Evolutionary conservation across 2,329 filamentous ascomycete genomes (phyloP).

Genomic region (Sordariomycetes sp.): DNA sequence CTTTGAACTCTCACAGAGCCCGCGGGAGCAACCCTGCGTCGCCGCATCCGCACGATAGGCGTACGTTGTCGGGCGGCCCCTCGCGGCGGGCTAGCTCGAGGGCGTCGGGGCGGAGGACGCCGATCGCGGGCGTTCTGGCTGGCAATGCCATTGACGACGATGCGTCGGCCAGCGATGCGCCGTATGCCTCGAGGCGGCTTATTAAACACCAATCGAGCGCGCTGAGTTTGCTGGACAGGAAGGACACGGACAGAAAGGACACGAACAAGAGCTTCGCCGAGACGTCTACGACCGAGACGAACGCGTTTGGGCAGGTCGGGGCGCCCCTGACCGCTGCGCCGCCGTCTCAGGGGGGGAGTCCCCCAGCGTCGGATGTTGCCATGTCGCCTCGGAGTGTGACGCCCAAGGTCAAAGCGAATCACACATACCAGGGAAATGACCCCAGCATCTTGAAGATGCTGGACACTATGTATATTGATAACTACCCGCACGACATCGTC

Average conservation of each 20-base stretch:
- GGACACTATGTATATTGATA: constrained; percentile 73
- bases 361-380: background rate
- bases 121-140: background rate
- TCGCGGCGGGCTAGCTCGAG: background rate
- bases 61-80: constrained; percentile 13
- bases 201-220: constrained; percentile 51
- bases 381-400: constrained; percentile 12
- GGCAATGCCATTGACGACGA: constrained; percentile 17
- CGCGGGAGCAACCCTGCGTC: constrained; percentile 26
- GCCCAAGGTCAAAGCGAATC: constrained; percentile 30
- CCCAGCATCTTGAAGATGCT: constrained; percentile 60
- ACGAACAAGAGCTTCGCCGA: constrained; percentile 47
- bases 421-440: constrained; percentile 78
- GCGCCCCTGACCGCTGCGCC: constrained; percentile 33
- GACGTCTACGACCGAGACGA: constrained; percentile 47
- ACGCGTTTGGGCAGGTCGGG: constrained; percentile 50
- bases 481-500: constrained; percentile 53
- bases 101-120: background rate
- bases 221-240: constrained; percentile 39
- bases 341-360: background rate
- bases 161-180: constrained; percentile 24
- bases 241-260: constrained; percentile 32
- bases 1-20: constrained; percentile 38
- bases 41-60: constrained; percentile 11
- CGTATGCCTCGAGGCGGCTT: constrained; percentile 29